Percentiles rank a stretch among this genome's conserved stretches.
Conservation (phyloP, 2,329 filamentous ascomycete species). For the Clonostachys chloroleuca region DNA sequence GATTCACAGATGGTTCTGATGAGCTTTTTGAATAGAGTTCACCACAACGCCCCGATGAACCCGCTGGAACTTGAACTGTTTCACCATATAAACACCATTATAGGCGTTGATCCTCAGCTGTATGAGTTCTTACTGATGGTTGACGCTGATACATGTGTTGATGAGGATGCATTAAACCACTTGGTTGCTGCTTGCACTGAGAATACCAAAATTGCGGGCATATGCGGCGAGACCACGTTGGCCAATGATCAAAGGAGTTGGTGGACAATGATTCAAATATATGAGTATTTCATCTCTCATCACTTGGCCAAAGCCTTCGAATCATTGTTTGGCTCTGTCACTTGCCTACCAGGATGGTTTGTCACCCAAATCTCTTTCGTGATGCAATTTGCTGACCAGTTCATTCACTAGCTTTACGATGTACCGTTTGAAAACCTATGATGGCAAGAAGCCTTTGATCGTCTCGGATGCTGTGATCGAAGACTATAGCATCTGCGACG, state of each 20-base stretch:
- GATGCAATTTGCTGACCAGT: constrained; percentile 25
- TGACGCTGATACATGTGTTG: constrained; percentile 93
- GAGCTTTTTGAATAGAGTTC: constrained; percentile 97
- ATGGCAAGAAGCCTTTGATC: constrained; percentile 91
- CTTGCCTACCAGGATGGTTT: constrained; percentile 98
- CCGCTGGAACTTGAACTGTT: constrained; percentile 97
- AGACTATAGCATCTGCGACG: constrained; percentile 83
- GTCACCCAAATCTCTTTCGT: constrained; percentile 29
- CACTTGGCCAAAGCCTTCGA: constrained; percentile 96
- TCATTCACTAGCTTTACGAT: constrained; percentile 76
- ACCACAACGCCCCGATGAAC: constrained; percentile 90
- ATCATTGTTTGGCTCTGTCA: constrained; percentile 94
- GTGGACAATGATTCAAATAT: constrained; percentile 99
- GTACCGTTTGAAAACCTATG: constrained; percentile 92
- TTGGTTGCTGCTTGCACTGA: constrained; percentile 90
- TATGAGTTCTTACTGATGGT: constrained; percentile 98
- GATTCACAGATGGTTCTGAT: constrained; percentile 95
- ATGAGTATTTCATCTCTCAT: constrained; percentile 99
- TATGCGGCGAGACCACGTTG: constrained; percentile 93
- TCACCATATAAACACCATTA: constrained; percentile 99
- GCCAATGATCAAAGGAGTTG: constrained; percentile 93
- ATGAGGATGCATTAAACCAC: constrained; percentile 86
- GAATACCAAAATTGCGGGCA: constrained; percentile 93
- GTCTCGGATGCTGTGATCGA: constrained; percentile 84
- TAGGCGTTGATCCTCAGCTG: constrained; percentile 93